Evolutionary conservation across 2,329 filamentous ascomycete species (phyloP).

Genomic region (Cercospora nicotianae): DNA sequence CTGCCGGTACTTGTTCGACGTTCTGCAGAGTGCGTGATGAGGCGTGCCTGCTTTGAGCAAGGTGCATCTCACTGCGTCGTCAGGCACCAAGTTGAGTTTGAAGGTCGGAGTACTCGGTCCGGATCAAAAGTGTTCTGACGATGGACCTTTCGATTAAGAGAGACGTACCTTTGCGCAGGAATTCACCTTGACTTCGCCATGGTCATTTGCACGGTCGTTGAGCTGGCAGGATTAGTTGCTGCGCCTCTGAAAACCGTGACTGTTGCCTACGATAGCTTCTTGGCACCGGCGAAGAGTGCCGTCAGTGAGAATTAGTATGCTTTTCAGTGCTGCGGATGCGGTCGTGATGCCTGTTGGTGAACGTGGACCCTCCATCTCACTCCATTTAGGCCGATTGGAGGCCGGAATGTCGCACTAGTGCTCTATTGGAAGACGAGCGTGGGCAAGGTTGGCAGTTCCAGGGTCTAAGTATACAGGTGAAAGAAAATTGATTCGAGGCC

Average conservation of each 20-base stretch:
- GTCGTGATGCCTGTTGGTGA: conserved; percentile 10
- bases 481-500: neutral
- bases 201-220: neutral
- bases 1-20: neutral
- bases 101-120: neutral
- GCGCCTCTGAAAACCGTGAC: neutral
- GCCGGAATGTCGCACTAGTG: conserved; percentile 9
- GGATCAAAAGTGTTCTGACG: neutral
- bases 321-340: neutral
- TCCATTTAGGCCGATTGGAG: conserved; percentile 24
- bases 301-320: neutral
- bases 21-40: neutral
- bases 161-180: neutral
- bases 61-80: neutral
- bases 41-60: neutral
- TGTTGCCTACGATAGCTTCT: conserved; percentile 1
- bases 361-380: conserved; percentile 13
- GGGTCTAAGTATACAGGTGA: neutral
- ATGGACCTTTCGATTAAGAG: neutral
- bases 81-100: neutral
- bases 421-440: conserved; percentile 17
- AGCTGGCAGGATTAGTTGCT: neutral
- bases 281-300: neutral
- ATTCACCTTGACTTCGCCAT: neutral
- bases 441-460: neutral